Conservation (phyloP, 179 eudicot genomes). For the Sideroxylon spinosum region DNA sequence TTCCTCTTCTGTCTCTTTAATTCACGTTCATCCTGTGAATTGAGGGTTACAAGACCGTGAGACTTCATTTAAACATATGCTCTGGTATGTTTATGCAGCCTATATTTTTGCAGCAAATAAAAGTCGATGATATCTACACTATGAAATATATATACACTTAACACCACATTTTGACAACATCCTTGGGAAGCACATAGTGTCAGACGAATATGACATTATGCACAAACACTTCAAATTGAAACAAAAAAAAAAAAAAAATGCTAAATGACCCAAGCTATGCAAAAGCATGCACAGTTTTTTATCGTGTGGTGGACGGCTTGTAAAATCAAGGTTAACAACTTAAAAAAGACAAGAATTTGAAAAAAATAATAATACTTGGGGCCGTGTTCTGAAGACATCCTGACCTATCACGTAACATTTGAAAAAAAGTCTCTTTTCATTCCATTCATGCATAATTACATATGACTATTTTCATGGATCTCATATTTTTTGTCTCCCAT, state of each 20-base stretch:
- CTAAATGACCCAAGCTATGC: too few species aligned
- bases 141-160: neutral
- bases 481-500: neutral
- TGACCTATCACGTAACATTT: too few species aligned
- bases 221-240: too few species aligned
- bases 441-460: neutral
- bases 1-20: slow-evolving; percentile 87
- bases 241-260: too few species aligned
- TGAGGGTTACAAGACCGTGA: neutral
- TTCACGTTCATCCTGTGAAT: slow-evolving; percentile 82
- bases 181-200: too few species aligned
- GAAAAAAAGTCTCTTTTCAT: neutral
- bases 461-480: neutral
- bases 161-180: neutral
- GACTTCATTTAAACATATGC: neutral
- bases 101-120: neutral
- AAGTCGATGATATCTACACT: neutral
- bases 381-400: too few species aligned
- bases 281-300: too few species aligned
- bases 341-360: too few species aligned
- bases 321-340: too few species aligned
- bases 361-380: too few species aligned
- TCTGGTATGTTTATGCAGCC: neutral
- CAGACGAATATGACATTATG: too few species aligned
- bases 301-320: too few species aligned